Conservation (phyloP, 1,284 basidiomycete genomes). For the Puccinia brachypodii region DNA sequence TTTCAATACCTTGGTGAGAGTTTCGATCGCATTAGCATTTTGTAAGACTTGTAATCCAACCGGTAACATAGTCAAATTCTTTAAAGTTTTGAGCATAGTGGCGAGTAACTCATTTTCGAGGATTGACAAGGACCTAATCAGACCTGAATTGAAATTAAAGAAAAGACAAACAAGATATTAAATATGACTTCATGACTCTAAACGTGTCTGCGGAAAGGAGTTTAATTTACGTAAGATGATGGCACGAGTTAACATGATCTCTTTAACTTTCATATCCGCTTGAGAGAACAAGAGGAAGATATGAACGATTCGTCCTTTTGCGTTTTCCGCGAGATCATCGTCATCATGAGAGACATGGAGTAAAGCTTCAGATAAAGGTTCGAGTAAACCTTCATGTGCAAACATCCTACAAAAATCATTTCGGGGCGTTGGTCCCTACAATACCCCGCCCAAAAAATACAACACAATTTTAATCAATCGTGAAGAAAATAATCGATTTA, state of each 20-base stretch:
- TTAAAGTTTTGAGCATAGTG: constrained; percentile 87
- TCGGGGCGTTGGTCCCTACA: constrained; percentile 85
- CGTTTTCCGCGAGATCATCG: constrained; percentile 64
- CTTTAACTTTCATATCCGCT: constrained; percentile 85
- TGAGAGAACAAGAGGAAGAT: constrained; percentile 91
- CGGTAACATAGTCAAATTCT: constrained; percentile 90
- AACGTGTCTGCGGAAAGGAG: background rate
- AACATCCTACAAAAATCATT: constrained; percentile 99
- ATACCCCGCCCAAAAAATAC: background rate
- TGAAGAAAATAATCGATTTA: no score
- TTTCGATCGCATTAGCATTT: constrained; percentile 91
- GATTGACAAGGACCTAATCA: constrained; percentile 74
- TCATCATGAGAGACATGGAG: constrained; percentile 79
- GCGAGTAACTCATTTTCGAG: constrained; percentile 81
- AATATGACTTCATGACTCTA: no score
- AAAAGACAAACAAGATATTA: background rate
- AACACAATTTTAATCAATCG: background rate
- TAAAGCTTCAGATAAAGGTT: constrained; percentile 85
- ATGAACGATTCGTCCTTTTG: constrained; percentile 83
- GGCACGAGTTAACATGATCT: constrained; percentile 82
- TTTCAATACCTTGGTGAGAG: constrained; percentile 77
- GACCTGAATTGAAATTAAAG: constrained; percentile 69
- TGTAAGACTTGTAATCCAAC: constrained; percentile 86
- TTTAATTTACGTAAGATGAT: constrained; percentile 75
- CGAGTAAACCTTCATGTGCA: constrained; percentile 87